These are phyloP conservation scores for Mycena capillaripes DNA, from an alignment of 768 basidiomycete species.

Conservation along the genomic window DNA sequence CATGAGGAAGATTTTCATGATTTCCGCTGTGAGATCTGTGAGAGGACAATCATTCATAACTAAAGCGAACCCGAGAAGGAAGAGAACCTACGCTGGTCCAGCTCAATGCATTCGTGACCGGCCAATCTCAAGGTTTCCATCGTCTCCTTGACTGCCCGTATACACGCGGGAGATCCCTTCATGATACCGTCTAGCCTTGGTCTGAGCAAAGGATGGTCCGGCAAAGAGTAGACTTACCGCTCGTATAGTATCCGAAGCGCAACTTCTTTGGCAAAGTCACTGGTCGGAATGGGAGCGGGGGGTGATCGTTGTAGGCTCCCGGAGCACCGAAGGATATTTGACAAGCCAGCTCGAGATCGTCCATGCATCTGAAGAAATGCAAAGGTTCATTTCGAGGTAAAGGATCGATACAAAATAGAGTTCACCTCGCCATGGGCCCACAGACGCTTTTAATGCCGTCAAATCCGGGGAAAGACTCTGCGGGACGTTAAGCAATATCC, in stretches of 20 bases:
- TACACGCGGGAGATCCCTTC: constrained; percentile 70
- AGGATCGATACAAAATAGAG: neutral
- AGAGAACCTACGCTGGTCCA: neutral
- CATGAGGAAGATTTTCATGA: neutral
- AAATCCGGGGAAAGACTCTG: constrained; percentile 28
- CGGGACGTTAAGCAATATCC: neutral
- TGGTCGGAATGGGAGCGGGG: constrained; percentile 23
- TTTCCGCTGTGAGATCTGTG: constrained; percentile 11
- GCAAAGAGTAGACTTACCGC: neutral
- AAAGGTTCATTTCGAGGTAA: neutral
- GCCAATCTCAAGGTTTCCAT: constrained; percentile 57
- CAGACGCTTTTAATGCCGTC: constrained; percentile 26
- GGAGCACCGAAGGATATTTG: constrained; percentile 21
- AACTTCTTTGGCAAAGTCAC: constrained; percentile 39
- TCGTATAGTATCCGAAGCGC: constrained; percentile 49
- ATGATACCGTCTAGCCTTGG: constrained; percentile 56
- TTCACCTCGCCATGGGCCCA: constrained; percentile 29
- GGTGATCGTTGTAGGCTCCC: neutral
- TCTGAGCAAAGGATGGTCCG: neutral
- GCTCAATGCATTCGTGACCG: constrained; percentile 65
- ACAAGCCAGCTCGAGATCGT: constrained; percentile 31
- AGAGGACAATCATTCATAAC: neutral
- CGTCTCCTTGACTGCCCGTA: constrained; percentile 65
- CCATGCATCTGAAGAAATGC: constrained; percentile 18
- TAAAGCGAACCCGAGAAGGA: neutral